Evolutionary conservation across 2,329 filamentous ascomycete species (phyloP).

Genomic region (Penicillium sp.): DNA sequence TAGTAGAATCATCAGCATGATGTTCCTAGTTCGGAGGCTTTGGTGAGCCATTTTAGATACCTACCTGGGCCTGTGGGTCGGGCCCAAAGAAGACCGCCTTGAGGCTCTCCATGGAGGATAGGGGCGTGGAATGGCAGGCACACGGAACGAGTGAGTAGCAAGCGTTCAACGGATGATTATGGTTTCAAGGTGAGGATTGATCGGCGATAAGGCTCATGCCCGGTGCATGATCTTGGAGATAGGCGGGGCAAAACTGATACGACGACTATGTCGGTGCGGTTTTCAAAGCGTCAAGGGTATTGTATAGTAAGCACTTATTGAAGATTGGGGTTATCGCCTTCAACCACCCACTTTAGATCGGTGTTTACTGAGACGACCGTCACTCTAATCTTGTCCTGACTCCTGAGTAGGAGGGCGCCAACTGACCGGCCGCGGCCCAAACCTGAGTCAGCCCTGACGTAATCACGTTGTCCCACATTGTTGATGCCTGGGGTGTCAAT

Average conservation of each 20-base stretch:
- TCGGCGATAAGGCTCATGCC: conserved; percentile 8
- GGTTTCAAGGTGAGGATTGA: neutral
- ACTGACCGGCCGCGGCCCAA: neutral
- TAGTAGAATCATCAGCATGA: conserved; percentile 11
- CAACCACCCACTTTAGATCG: neutral
- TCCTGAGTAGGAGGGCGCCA: neutral
- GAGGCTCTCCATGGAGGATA: conserved; percentile 71
- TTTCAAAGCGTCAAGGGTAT: neutral
- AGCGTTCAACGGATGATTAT: neutral
- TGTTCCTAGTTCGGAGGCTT: neutral
- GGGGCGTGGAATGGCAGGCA: neutral
- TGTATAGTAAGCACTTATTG: neutral
- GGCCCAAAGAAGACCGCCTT: conserved; percentile 85
- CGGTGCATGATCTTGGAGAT: conserved; percentile 8
- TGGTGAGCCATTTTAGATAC: conserved; percentile 18
- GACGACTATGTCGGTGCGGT: neutral
- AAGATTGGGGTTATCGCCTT: neutral
- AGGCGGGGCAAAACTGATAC: conserved; percentile 6
- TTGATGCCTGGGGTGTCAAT: conserved; percentile 22
- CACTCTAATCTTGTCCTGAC: neutral
- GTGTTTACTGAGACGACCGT: neutral
- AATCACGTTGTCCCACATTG: conserved; percentile 5
- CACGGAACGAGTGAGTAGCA: neutral
- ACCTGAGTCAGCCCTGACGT: conserved; percentile 9
- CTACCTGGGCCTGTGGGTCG: conserved; percentile 86